Evolutionary conservation across 2,329 filamentous ascomycete genomes (phyloP), one percentile per base, ranked within the genome.

Genomic region (Cercospora sojina): DNA sequence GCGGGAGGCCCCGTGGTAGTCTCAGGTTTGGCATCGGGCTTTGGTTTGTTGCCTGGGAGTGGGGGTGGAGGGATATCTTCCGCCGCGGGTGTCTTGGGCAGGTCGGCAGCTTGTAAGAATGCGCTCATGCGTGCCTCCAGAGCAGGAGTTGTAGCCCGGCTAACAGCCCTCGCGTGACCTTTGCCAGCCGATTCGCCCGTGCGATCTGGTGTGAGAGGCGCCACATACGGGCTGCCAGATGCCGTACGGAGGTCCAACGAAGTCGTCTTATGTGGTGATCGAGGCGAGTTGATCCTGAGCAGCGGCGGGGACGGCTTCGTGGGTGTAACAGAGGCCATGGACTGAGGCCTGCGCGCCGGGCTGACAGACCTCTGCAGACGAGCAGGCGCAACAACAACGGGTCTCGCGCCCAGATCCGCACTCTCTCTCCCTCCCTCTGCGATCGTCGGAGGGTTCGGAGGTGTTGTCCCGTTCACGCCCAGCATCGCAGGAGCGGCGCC

Each of bases 261-360:
- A 38, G 65, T 64, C 9, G 64, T 61, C 43, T 69, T 71, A 2
- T 66, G 85, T 0, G 90, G 89, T 10, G 90, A 92, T 60, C 85
- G 85, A 5, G 91, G 91, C 51, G 90, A 89, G 63, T 91, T 85
- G 56, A 93, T 81, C 5, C 84, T 86, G 65, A 93, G 86, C 32
- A 88, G 84, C 18, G 91, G 90, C 31, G 88, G 85, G 0, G 86
- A 84, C 32, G 82, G 80, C 16, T 83, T 78, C 55, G 72, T 67
- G 10, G 81, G 78, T 64, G 79, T 79, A 70, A 83, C 75, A 59
- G 80, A 79, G 70, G 81, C 78, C 79, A 86, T 82, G 31, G 82
- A 85, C 32, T 80, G 79, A 3, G 83, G 82, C 64, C 82, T 78
- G 7, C 77, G 76, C 70, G 70, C 78, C 72, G 70, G 76, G 59